Evolutionary conservation across 768 basidiomycete genomes (phyloP).

Genomic region (Termitomyces sp.): DNA sequence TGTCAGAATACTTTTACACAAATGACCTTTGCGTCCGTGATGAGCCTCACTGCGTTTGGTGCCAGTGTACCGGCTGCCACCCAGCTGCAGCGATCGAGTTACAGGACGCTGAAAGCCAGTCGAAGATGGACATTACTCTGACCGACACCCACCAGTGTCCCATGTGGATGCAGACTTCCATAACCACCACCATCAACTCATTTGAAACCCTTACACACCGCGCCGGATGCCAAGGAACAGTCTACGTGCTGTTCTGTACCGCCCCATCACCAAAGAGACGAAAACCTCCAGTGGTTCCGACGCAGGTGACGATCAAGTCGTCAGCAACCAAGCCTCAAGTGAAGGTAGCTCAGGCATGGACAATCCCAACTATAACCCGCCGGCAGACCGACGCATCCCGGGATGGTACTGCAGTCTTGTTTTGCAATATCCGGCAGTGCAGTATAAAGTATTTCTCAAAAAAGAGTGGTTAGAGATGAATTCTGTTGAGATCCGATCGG

Average conservation of each 20-base stretch:
- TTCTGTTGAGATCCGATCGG: no score
- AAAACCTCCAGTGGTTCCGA: constrained; percentile 70
- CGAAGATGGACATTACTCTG: constrained; percentile 34
- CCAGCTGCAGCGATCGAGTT: constrained; percentile 31
- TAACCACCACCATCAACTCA: constrained; percentile 13
- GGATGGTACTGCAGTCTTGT: no score
- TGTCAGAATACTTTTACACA: constrained; percentile 96
- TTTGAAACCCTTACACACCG: not conserved
- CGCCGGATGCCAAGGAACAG: constrained; percentile 6
- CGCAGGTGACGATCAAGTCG: constrained; percentile 47
- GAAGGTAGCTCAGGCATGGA: constrained; percentile 3
- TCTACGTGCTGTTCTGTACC: constrained; percentile 49
- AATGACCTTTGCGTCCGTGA: constrained; percentile 92
- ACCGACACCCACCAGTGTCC: constrained; percentile 4
- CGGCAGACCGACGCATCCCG: no score
- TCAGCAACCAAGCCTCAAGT: constrained; percentile 22
- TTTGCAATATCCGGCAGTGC: no score
- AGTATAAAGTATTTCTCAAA: no score
- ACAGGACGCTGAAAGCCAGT: constrained; percentile 54
- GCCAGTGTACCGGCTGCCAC: constrained; percentile 24
- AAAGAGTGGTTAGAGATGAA: no score
- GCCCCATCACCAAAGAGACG: constrained; percentile 63
- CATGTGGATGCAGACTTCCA: constrained; percentile 11
- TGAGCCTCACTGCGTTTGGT: constrained; percentile 29
- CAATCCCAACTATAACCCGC: no score